phyloP scores from a whole-genome alignment of 345 rosid genomes.

The Iberis pinnata region DNA sequence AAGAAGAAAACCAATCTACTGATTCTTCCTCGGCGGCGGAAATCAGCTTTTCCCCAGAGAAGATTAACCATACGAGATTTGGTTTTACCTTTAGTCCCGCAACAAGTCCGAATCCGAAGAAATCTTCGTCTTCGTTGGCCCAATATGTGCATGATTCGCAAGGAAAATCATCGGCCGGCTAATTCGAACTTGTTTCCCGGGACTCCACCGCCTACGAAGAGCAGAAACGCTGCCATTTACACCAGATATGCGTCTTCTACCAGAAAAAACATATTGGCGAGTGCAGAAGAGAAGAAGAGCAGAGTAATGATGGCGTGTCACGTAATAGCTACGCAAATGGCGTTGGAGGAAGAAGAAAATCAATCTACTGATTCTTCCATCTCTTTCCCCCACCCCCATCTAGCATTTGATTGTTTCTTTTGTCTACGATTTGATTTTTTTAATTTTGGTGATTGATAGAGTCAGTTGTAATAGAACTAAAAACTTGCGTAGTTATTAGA shows the following conservation, averaged over 20 bases:
- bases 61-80: slow-evolving; percentile 47
- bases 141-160: slow-evolving; percentile 74
- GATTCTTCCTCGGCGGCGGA: background rate
- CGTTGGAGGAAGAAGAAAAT: slow-evolving; percentile 30
- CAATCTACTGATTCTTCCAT: slow-evolving; percentile 21
- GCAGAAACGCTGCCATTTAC: slow-evolving; percentile 25
- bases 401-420: background rate
- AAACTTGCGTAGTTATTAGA: too few relatives aligned
- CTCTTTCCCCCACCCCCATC: background rate
- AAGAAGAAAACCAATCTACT: too few relatives aligned
- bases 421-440: background rate
- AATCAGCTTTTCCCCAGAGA: slow-evolving; percentile 1
- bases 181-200: slow-evolving; percentile 40
- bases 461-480: slow-evolving; percentile 3
- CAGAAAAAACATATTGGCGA: slow-evolving; percentile 64
- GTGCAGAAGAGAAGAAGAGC: slow-evolving; percentile 53
- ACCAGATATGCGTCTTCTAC: slow-evolving; percentile 30
- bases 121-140: slow-evolving; percentile 42
- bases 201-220: slow-evolving; percentile 32
- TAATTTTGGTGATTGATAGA: slow-evolving; percentile 9
- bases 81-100: slow-evolving; percentile 20
- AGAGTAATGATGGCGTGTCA: slow-evolving; percentile 38
- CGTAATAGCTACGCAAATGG: slow-evolving; percentile 60
- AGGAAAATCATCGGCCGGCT: slow-evolving; percentile 73
- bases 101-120: slow-evolving; percentile 8